A percentile compares a stretch with the other conserved stretches of the same genome.
Evolutionary conservation across 2,329 filamentous ascomycete genomes (phyloP).

Genomic region (Samsoniella hepiali): DNA sequence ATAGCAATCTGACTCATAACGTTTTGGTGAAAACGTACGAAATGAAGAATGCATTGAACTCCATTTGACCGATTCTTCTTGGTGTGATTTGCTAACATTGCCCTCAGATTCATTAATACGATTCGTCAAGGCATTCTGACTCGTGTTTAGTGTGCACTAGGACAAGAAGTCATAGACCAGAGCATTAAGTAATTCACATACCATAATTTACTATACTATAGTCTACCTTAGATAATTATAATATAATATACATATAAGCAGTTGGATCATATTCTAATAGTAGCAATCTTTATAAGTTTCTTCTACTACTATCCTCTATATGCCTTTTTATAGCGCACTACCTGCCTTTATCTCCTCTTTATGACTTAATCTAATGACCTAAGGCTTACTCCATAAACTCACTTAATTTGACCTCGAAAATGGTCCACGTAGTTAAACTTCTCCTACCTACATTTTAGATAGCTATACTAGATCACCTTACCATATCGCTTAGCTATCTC

Average conservation of each 20-base stretch:
- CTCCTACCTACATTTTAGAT: neutral
- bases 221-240: neutral
- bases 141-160: no score
- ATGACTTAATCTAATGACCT: neutral
- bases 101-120: no score
- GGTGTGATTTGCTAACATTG: no score
- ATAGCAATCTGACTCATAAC: no score
- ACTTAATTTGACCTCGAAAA: neutral
- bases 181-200: no score
- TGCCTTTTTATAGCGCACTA: neutral
- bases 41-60: no score
- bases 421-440: neutral
- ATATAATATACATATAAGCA: neutral
- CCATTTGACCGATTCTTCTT: no score
- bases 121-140: no score
- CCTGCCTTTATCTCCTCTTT: neutral
- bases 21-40: no score
- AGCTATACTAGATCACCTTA: neutral
- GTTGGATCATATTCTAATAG: neutral
- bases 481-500: neutral
- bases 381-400: neutral
- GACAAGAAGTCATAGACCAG: no score
- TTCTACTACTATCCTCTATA: neutral
- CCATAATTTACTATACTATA: no score
- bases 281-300: neutral